Evolutionary conservation across 1,284 basidiomycete genomes (phyloP), one percentile per base, ranked within the genome.

Genomic region (Inonotus hispidus): DNA sequence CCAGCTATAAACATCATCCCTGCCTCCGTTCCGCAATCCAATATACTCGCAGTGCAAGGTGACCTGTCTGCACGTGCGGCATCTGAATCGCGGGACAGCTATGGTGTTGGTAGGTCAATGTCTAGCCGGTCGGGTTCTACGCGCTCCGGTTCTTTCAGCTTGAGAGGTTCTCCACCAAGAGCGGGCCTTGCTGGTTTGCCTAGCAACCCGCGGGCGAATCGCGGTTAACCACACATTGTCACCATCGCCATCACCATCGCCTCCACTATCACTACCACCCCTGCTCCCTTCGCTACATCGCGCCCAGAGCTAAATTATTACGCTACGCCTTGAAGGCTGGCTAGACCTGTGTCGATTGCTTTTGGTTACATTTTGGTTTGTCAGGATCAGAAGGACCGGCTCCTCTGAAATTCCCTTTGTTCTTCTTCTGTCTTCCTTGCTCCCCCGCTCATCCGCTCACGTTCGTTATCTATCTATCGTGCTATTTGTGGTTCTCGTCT

Each of bases 1-100:
- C 57, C 57, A 35, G 55, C 37, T n/a, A 61, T 61, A 38, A 56
- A 61, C 23, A 49, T 61, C 2, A 61, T 61, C 27, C 60, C 60
- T 7, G 54, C 60, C 11, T 61, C 60, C 10, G 16, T 52, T 10
- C 14, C 50, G 8, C 50, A 27, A 23, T 35, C 50, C 7, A 14
- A 14, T 14, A 14, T 16, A 13, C n/a, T 52, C 29, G 50, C 29
- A n/a, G 50, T 32, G n/a, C 50, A 53, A 29, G 50, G 50, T 29
- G 50, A 23, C 29, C 27, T 53, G 8, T 23, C 46, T 16, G 50
- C 35, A 5, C 50, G 27, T 10, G 27, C 50, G 13, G 50, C 29
- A 13, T 53, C 50, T 14, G 50, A 35, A 29, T 29, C 13, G 23
- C 19, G 46, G 23, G 46, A 49, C 23, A 49, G 46, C 19, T 16